These are phyloP conservation scores for Oenanthe sinensis DNA, from an alignment of 129 eudicot species.

Conservation along the genomic window DNA sequence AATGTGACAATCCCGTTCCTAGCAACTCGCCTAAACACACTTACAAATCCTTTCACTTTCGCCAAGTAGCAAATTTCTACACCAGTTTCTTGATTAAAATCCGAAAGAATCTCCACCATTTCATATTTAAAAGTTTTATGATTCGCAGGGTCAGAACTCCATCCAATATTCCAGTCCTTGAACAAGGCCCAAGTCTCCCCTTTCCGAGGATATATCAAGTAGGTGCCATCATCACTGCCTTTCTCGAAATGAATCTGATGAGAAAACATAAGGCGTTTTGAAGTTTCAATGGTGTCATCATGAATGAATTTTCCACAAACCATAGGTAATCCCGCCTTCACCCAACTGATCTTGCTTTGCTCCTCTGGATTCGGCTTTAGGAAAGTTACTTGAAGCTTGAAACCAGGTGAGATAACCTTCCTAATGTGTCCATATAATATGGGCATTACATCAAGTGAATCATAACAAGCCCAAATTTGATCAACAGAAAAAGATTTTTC, in stretches of 20 bases:
- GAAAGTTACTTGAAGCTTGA: neutral
- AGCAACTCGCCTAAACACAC: neutral
- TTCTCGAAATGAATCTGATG: neutral
- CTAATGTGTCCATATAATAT: neutral
- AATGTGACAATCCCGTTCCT: neutral
- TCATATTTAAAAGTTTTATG: neutral
- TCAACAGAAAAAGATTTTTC: neutral
- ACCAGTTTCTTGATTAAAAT: neutral
- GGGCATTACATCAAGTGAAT: neutral
- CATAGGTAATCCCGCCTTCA: neutral
- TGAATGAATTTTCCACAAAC: neutral
- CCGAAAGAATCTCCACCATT: neutral
- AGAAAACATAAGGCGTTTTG: neutral
- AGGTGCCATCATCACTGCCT: neutral
- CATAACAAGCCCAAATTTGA: conserved; percentile 1
- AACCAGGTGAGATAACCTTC: neutral
- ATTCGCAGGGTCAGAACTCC: neutral
- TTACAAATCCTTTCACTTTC: neutral
- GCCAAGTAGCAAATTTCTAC: neutral
- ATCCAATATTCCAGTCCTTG: neutral
- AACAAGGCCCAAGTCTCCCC: conserved; percentile 2
- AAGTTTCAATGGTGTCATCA: neutral
- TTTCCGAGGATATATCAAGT: neutral
- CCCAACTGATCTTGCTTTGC: neutral
- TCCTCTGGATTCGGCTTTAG: neutral